Conservation (phyloP, 495 filamentous ascomycete species). For the Aspergillus avenaceus region DNA sequence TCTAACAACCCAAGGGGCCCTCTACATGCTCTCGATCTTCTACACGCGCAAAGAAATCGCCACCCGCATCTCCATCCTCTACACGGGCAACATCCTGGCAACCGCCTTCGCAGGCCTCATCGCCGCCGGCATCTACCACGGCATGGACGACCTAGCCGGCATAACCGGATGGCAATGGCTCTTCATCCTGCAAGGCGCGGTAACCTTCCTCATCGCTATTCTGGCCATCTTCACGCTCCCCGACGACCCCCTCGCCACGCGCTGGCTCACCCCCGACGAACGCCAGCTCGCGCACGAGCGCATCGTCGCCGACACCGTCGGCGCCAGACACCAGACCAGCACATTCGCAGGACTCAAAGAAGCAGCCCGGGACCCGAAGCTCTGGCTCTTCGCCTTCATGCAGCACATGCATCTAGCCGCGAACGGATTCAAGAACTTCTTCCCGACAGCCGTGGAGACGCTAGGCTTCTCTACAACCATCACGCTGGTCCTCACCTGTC, state of each 20-base stretch:
- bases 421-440: constrained; percentile 45
- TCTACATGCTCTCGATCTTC: constrained; percentile 42
- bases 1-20: constrained; percentile 6
- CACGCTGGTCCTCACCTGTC: constrained; percentile 50
- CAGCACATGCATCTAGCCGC: constrained; percentile 28
- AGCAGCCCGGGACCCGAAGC: constrained; percentile 27
- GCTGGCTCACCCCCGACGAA: constrained; percentile 12
- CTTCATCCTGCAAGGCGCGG: constrained; percentile 56
- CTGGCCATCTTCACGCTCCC: constrained; percentile 70
- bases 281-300: constrained; percentile 13
- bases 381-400: constrained; percentile 30
- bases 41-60: constrained; percentile 47
- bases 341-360: constrained; percentile 14
- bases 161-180: constrained; percentile 79
- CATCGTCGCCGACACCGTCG: constrained; percentile 26
- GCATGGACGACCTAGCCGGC: constrained; percentile 31
- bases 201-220: constrained; percentile 62
- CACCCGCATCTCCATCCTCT: constrained; percentile 39
- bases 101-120: constrained; percentile 48
- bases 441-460: constrained; percentile 51
- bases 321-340: constrained; percentile 19
- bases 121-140: constrained; percentile 26
- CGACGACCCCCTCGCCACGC: constrained; percentile 46
- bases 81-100: constrained; percentile 37
- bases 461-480: constrained; percentile 49